Evolutionary conservation across 73 alveolate genomes (phyloP).

Genomic region (Symbiodinium natans): DNA sequence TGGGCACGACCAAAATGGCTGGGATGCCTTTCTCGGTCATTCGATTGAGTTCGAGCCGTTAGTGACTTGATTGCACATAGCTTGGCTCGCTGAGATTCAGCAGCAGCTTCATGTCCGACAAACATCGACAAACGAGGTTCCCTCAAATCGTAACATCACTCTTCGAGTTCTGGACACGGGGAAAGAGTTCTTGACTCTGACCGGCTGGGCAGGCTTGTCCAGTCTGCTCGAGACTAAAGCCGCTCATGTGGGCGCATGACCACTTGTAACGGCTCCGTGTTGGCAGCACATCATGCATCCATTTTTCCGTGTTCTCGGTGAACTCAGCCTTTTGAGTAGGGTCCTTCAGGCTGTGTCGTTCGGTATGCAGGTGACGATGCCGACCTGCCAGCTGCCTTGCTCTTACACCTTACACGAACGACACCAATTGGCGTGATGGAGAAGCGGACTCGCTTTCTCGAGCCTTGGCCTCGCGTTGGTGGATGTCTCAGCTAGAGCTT

Average conservation of each 20-base stretch:
- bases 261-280: too few species aligned
- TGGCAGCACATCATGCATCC: neutral
- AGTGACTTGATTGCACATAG: neutral
- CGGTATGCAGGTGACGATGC: neutral
- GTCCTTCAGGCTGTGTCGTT: too few species aligned
- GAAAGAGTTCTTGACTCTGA: slow-evolving; percentile 47
- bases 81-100: too few species aligned
- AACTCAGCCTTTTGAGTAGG: too few species aligned
- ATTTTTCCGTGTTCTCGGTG: too few species aligned
- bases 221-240: too few species aligned
- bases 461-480: neutral
- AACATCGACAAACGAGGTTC: neutral
- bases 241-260: too few species aligned
- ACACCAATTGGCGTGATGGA: slow-evolving; percentile 47
- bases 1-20: slow-evolving; percentile 82
- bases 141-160: neutral
- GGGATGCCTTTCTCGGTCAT: slow-evolving; percentile 37
- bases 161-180: neutral
- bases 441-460: slow-evolving; percentile 32
- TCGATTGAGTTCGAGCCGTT: slow-evolving; percentile 2
- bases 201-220: slow-evolving; percentile 73
- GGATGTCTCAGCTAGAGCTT: too few species aligned
- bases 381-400: neutral
- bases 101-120: too few species aligned
- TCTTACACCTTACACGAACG: slow-evolving; percentile 60